Percentiles rank a stretch among this genome's conserved stretches.
These are phyloP conservation scores for Rhizoclosmatium sp. DNA, from an alignment of 192 early-diverging fungal species.

Conservation along the genomic window DNA sequence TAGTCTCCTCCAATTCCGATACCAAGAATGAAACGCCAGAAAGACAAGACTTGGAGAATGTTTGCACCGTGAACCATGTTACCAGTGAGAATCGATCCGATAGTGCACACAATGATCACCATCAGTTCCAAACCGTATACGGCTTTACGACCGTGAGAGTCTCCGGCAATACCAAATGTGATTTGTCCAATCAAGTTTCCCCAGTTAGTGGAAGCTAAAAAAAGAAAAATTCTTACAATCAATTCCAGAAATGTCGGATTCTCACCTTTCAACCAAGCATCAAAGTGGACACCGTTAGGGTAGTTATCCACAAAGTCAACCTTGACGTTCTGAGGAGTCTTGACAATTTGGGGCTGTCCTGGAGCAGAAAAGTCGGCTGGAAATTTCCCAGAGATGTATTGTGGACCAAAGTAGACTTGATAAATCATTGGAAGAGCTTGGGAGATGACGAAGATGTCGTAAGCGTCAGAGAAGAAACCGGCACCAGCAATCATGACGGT, in stretches of 20 bases:
- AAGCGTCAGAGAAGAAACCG: constrained; percentile 91
- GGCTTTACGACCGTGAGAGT: constrained; percentile 86
- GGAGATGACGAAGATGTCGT: constrained; percentile 94
- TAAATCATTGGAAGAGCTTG: constrained; percentile 80
- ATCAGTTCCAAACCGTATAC: constrained; percentile 90
- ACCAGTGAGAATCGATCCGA: constrained; percentile 80
- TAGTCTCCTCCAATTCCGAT: constrained; percentile 96
- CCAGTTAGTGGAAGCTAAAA: constrained; percentile 73
- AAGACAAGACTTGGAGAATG: constrained; percentile 74
- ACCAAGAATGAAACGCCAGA: constrained; percentile 94
- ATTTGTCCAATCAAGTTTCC: constrained; percentile 96
- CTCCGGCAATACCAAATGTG: constrained; percentile 85
- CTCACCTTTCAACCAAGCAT: constrained; percentile 78
- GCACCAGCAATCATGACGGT: constrained; percentile 58
- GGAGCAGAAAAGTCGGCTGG: constrained; percentile 55
- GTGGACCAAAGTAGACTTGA: constrained; percentile 89
- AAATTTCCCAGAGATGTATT: constrained; percentile 81
- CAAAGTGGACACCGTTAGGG: constrained; percentile 55
- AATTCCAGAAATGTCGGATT: too few relatives aligned
- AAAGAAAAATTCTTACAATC: too few relatives aligned
- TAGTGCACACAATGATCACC: constrained; percentile 86
- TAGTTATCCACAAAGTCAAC: constrained; percentile 33
- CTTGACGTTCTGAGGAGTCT: constrained; percentile 39
- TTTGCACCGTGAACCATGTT: constrained; percentile 72
- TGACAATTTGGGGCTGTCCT: constrained; percentile 1